Evolutionary conservation across 495 filamentous ascomycete species (phyloP), one percentile per base, ranked within the genome.

Genomic region (Thermothielavioides terrestris): DNA sequence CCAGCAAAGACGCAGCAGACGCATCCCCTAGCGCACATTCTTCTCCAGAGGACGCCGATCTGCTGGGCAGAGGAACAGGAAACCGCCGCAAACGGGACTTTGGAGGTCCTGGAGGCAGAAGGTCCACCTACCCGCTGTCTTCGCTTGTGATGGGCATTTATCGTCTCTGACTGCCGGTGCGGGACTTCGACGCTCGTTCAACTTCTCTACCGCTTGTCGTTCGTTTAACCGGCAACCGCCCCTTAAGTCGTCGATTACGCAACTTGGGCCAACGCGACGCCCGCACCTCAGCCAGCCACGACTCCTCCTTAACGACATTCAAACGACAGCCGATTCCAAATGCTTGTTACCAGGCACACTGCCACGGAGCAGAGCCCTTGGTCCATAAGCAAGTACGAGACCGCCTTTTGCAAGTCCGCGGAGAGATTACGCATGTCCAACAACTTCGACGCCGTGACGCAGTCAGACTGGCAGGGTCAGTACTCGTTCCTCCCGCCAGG

Each of bases 381-480:
- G 76, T 76, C 75, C 62, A 67, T 67, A 57, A 75, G 69, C 69
- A 79, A 77, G 68, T 73, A 75, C 56, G 73, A 75, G 63, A 70
- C 68, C 58, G 56, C 69, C 53, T 76, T 75, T 61, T 66, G 70
- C 49, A 74, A 73, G 58, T 54, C 73, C 42, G 64, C 71, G 48
- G 67, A 70, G 52, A 68, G 66, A 66, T 65, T 72, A 75, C 77
- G 77, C 69, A 79, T 79, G 77, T 78, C 77, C 73, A 77, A 72
- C 72, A 69, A 74, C 62, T 71, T 68, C 63, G 72, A 74, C 65
- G 49, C 69, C 48, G 71, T 72, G 58, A 73, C 77, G 66, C 75
- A 78, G 73, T 70, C 77, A 59, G 75, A 79, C 70, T 79, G 77
- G 77, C 75, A 72, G 59, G 70, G 75, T 58, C 73, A 74, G 59